Base-by-base conservation (phyloP, 1,284 basidiomycete genomes). In the Golubevia pallescens region DNA sequence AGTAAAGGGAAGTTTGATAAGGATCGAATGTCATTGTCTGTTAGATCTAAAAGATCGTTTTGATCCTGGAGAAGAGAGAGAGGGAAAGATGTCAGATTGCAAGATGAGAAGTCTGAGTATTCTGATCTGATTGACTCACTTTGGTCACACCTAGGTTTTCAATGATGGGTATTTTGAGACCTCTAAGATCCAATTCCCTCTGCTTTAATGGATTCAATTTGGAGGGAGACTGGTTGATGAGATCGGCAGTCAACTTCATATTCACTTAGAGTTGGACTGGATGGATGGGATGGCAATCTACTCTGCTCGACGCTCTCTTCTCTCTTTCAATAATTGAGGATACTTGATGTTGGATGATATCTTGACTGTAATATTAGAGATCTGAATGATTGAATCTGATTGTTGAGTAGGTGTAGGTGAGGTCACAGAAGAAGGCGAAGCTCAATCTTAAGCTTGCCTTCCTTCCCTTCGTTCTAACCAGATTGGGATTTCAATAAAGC, bases 121-220 rank as follows among this genome's bases (percentile, higher is more conserved):
- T 28, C 28, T 28, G 5, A 20, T 54, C 8, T 24, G n/a, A 20
- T 56, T 19, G 57, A 88, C 88, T 86, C 87, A 90, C 95, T 90
- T 89, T 93, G 86, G 93, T 97, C 81, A 97, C 94, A 88, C 95
- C 97, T 77, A 99, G 89, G 89, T 99, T 99, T 91, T 99, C 97
- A 85, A 99, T 99, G 61, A 93, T 91, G 57, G 95, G 94, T 81
- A 99, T 97, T 90, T 95, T 96, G 87, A 94, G 93, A 94, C 95
- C 95, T 90, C 95, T 88, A 61, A 97, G 90, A 86, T 97, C 95
- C 68, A 99, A 90, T 87, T 98, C 93, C 66, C 97, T 90, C 86
- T 99, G 95, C 87, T 94, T 95, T 65, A 95, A 87, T 34, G 95
- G 91, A 84, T 96, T 97, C 73, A 97, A 89, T 69, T 91, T 90